These are phyloP conservation scores for Cercospora brassicicola DNA, from an alignment of 2,329 filamentous ascomycete species.

Conservation along the genomic window DNA sequence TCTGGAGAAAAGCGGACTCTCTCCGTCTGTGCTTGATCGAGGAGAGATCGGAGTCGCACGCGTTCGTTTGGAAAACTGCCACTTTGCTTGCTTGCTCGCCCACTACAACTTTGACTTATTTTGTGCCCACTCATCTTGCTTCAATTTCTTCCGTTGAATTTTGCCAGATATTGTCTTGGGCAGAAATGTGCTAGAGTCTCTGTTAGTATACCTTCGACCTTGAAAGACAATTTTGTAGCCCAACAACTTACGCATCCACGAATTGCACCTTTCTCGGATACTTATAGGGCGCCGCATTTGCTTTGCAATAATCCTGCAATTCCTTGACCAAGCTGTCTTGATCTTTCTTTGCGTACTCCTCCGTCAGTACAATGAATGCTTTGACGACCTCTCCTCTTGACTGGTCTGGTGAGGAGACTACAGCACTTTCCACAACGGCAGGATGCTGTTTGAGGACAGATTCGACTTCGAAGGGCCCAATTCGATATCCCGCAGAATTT, in stretches of 20 bases:
- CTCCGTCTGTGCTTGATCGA: background rate
- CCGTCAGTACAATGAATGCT: conserved; percentile 44
- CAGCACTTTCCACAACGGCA: conserved; percentile 44
- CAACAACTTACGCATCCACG: conserved; percentile 32
- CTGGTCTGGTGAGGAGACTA: conserved; percentile 44
- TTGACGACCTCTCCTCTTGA: conserved; percentile 45
- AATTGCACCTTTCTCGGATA: conserved; percentile 46
- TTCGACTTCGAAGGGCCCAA: conserved; percentile 47
- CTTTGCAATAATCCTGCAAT: conserved; percentile 45
- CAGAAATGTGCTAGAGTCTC: conserved; percentile 33
- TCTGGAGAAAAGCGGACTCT: no score
- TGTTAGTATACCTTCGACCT: background rate
- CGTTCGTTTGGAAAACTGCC: background rate
- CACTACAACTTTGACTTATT: conserved; percentile 24
- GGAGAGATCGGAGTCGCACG: background rate
- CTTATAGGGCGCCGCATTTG: conserved; percentile 46
- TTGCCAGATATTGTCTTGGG: conserved; percentile 44
- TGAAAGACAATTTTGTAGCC: no score
- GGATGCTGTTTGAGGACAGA: conserved; percentile 45
- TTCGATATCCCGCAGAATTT: conserved; percentile 45
- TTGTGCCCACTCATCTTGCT: conserved; percentile 41
- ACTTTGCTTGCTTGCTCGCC: background rate
- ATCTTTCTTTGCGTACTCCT: conserved; percentile 26
- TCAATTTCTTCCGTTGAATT: conserved; percentile 41
- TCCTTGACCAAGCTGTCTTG: conserved; percentile 35